These are phyloP conservation scores for Chenopodium formosanum DNA, from an alignment of 148 eudicot genomes.

Conservation along the genomic window DNA sequence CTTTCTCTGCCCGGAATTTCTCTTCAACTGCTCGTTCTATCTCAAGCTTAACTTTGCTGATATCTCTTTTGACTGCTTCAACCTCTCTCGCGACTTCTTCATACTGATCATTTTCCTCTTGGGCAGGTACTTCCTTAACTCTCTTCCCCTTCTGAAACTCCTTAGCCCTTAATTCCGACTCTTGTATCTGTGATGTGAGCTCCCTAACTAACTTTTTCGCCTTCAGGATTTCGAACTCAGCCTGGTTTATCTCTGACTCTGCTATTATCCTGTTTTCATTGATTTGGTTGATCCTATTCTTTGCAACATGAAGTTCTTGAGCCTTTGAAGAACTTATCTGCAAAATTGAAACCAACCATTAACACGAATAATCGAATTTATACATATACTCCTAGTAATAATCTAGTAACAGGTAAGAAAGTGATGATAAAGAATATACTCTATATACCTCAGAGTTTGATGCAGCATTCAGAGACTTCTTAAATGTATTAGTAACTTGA, in stretches of 20 bases:
- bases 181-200: constrained; percentile 48
- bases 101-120: constrained; percentile 30
- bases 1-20: constrained; percentile 55
- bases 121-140: constrained; percentile 12
- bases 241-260: constrained; percentile 42
- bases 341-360: constrained; percentile 9
- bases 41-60: constrained; percentile 66
- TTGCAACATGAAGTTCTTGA: constrained; percentile 56
- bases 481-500: constrained; percentile 21
- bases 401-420: not conserved
- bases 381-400: not conserved
- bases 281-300: constrained; percentile 38
- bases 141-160: constrained; percentile 4
- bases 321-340: constrained; percentile 54
- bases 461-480: constrained; percentile 29
- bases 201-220: constrained; percentile 60
- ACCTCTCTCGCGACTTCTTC: constrained; percentile 48
- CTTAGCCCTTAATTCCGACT: constrained; percentile 43
- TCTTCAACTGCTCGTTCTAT: constrained; percentile 52
- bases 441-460: constrained; percentile 24
- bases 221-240: constrained; percentile 50
- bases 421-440: not conserved
- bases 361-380: not conserved
- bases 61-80: constrained; percentile 55
- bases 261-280: constrained; percentile 41